Conservation (phyloP, 2,329 filamentous ascomycete species). For the Ceratocystis papillata region DNA sequence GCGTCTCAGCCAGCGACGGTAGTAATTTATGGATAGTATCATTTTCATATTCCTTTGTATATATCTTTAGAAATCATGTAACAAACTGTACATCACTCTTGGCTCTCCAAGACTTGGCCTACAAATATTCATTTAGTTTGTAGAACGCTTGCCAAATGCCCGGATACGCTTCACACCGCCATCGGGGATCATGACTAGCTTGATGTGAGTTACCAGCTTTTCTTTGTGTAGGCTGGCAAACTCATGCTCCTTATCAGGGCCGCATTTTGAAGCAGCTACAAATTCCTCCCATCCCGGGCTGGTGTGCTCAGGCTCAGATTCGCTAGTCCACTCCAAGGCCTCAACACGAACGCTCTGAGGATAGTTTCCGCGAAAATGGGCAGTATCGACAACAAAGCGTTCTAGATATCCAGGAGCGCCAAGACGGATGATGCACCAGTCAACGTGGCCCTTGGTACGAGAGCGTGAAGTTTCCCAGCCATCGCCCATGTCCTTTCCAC, state of each 20-base stretch:
- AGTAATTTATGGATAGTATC: not conserved
- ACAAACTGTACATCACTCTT: not conserved
- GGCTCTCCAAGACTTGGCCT: not conserved
- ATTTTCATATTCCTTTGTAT: not conserved
- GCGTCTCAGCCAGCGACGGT: not conserved
- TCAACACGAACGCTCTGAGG: conserved; percentile 65
- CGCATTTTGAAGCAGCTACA: conserved; percentile 55
- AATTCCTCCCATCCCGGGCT: conserved; percentile 56
- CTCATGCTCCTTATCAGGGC: conserved; percentile 61
- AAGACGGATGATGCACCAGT: conserved; percentile 70
- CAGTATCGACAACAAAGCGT: conserved; percentile 64
- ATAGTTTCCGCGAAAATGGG: conserved; percentile 75
- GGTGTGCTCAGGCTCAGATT: conserved; percentile 45
- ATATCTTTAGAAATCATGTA: conserved; percentile 10
- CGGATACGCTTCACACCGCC: conserved; percentile 83
- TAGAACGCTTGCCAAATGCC: conserved; percentile 38
- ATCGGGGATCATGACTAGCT: conserved; percentile 86
- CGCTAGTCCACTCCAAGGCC: conserved; percentile 44
- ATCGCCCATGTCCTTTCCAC: conserved; percentile 76
- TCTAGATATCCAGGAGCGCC: conserved; percentile 55
- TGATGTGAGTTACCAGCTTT: conserved; percentile 64
- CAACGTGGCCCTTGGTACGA: conserved; percentile 58
- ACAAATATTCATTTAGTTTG: conserved; percentile 13
- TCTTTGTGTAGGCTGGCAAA: conserved; percentile 48
- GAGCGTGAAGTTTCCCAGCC: conserved; percentile 78